Evolutionary conservation across 306 rosid genomes (phyloP).

Genomic region (Amphicarpaea edgeworthii): DNA sequence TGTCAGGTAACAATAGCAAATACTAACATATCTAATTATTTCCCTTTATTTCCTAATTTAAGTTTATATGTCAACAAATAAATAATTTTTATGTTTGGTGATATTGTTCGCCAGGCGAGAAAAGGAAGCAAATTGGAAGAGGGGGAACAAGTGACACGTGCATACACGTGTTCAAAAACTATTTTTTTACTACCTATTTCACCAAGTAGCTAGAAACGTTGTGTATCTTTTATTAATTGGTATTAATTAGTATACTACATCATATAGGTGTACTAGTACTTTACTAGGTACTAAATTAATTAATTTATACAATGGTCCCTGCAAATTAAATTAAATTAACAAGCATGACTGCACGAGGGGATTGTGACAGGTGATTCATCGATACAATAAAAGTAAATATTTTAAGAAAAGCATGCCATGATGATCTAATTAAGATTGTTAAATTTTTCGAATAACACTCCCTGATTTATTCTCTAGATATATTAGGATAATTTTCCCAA

Average conservation of each 20-base stretch:
- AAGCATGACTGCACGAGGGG: neutral
- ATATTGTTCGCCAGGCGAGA: neutral
- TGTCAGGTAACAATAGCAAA: too few species aligned
- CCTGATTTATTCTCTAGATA: neutral
- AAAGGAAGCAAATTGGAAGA: neutral
- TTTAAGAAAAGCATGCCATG: neutral
- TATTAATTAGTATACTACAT: too few species aligned
- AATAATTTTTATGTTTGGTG: neutral
- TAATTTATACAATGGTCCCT: neutral
- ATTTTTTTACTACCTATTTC: neutral
- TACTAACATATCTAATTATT: too few species aligned
- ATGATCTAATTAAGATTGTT: slow-evolving; percentile 5
- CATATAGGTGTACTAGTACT: neutral
- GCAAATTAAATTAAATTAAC: neutral
- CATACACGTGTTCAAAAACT: neutral
- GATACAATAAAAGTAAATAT: neutral
- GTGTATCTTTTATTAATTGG: neutral
- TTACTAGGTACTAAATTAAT: neutral
- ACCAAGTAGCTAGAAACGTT: neutral
- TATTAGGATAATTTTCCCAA: slow-evolving; percentile 29
- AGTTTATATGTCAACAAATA: too few species aligned
- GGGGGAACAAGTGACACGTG: neutral
- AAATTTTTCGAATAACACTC: neutral
- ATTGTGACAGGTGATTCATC: neutral
- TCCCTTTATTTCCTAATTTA: too few species aligned